Percentiles rank a stretch among this genome's conserved stretches.
phyloP scores from a whole-genome alignment of 495 filamentous ascomycete genomes.

The Tuber indicum region DNA sequence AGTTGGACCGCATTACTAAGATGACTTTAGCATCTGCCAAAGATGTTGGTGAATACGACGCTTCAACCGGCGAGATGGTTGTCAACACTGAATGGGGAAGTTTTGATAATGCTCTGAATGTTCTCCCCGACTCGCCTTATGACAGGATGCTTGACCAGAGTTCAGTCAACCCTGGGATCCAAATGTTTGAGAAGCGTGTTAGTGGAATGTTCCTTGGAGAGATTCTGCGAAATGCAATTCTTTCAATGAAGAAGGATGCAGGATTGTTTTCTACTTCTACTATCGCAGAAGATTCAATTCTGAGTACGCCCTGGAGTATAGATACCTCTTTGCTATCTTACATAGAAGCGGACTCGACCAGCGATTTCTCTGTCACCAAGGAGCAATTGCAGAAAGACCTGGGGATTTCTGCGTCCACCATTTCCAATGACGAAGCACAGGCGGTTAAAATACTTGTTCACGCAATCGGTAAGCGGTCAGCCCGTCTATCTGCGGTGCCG shows the following conservation, averaged over 20 bases:
- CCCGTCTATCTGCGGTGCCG: conserved; percentile 79
- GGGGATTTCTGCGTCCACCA: conserved; percentile 54
- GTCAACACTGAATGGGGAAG: conserved; percentile 98
- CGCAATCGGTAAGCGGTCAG: conserved; percentile 81
- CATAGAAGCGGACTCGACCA: conserved; percentile 65
- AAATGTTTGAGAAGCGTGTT: conserved; percentile 98
- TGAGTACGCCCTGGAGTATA: conserved; percentile 81
- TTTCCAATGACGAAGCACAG: conserved; percentile 69
- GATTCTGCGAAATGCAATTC: conserved; percentile 70
- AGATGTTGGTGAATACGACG: conserved; percentile 60
- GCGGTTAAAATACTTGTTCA: conserved; percentile 72
- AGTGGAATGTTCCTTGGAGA: conserved; percentile 98
- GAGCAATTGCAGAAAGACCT: conserved; percentile 69
- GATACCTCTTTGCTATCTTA: conserved; percentile 81
- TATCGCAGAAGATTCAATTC: conserved; percentile 50
- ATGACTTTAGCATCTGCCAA: conserved; percentile 44
- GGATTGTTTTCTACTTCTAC: conserved; percentile 29
- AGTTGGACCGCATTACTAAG: conserved; percentile 62
- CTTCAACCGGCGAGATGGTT: conserved; percentile 85
- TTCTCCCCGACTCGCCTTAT: conserved; percentile 78
- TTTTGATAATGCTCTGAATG: conserved; percentile 86
- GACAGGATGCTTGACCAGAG: conserved; percentile 70
- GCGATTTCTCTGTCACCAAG: conserved; percentile 58
- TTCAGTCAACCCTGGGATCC: conserved; percentile 85
- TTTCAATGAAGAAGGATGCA: conserved; percentile 48